These are phyloP conservation scores for Larix sibirica DNA, from an alignment of 83 land plant species.

Conservation along the genomic window DNA sequence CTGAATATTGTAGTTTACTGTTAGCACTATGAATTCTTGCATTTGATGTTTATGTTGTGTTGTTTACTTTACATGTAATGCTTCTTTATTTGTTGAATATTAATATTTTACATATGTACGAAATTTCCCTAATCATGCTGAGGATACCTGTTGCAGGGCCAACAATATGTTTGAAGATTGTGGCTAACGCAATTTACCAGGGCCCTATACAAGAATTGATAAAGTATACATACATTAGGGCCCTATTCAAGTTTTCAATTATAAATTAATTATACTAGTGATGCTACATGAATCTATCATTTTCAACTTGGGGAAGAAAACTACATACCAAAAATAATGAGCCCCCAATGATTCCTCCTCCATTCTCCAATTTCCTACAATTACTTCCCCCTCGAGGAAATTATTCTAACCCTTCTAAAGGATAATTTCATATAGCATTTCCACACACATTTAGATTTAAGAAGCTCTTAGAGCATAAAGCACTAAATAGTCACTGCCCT, in stretches of 20 bases:
- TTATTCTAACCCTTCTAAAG: background rate
- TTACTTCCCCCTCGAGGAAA: background rate
- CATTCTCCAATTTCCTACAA: background rate
- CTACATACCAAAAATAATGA: background rate
- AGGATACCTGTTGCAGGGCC: too few species aligned
- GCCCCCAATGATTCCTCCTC: background rate
- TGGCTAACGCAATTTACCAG: background rate
- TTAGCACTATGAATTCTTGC: too few species aligned
- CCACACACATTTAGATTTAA: background rate
- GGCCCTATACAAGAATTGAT: background rate
- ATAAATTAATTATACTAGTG: background rate
- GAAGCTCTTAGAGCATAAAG: conserved; percentile 4
- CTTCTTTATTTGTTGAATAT: too few species aligned
- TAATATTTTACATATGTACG: too few species aligned
- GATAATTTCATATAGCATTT: conserved; percentile 1
- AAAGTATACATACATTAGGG: background rate
- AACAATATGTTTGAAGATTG: background rate
- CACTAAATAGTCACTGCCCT: background rate
- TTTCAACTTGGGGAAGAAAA: background rate
- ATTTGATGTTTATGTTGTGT: too few species aligned
- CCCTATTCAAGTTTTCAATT: background rate
- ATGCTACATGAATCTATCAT: background rate
- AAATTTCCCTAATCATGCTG: too few species aligned
- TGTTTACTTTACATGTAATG: too few species aligned
- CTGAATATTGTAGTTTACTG: too few species aligned